Conservation (phyloP, 148 eudicot species). For the Rhododendron ovatum region DNA sequence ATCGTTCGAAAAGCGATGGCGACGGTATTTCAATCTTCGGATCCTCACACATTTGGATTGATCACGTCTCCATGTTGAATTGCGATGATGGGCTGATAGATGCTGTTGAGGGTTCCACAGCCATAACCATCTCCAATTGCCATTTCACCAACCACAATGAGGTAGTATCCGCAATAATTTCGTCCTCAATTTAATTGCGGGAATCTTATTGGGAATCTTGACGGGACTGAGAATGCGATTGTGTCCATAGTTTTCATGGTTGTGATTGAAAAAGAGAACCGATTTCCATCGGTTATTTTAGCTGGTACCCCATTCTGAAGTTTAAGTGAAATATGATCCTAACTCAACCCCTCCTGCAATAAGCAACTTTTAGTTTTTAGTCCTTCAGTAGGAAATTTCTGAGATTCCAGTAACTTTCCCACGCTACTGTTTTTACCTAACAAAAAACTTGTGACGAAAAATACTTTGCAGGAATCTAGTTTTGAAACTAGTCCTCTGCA, state of each 20-base stretch:
- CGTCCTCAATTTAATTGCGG: not conserved
- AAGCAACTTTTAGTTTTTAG: not conserved
- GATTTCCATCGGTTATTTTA: too few species aligned
- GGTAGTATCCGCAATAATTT: conserved; percentile 11
- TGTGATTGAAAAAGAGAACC: not conserved
- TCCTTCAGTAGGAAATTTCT: not conserved
- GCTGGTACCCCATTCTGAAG: too few species aligned
- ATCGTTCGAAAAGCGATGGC: conserved; percentile 36
- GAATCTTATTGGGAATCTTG: not conserved
- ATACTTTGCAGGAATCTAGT: too few species aligned
- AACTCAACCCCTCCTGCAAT: too few species aligned
- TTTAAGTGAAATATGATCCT: too few species aligned
- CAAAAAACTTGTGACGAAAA: too few species aligned
- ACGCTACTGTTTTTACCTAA: too few species aligned
- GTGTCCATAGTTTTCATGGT: not conserved
- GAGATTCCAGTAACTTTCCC: not conserved
- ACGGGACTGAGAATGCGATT: not conserved
- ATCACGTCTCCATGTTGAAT: conserved; percentile 50
- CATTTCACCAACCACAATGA: conserved; percentile 53
- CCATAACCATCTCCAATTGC: conserved; percentile 51
- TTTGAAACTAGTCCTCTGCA: too few species aligned
- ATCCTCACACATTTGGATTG: conserved; percentile 45
- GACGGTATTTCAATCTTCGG: conserved; percentile 53
- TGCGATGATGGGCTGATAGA: conserved; percentile 49
- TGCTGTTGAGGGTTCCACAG: conserved; percentile 42